Evolutionary conservation across 345 rosid genomes (phyloP).

Genomic region (Linum trigynum): DNA sequence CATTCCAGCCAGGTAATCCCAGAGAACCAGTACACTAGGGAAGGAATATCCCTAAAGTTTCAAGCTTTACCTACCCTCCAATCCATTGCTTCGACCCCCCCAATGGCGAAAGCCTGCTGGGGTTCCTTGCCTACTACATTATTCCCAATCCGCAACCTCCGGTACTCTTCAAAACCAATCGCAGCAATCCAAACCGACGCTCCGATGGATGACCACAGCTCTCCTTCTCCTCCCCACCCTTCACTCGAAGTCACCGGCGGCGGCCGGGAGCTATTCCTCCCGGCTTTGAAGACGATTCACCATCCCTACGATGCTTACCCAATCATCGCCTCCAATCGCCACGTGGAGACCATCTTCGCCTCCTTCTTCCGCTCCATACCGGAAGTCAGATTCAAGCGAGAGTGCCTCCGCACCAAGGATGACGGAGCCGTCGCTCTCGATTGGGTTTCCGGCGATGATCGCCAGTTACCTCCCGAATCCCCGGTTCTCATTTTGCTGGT

Average conservation of each 20-base stretch:
- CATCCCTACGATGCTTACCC: conserved; percentile 56
- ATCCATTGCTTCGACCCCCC: neutral
- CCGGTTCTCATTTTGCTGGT: conserved; percentile 80
- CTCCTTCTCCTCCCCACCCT: conserved; percentile 27
- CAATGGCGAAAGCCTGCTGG: conserved; percentile 12
- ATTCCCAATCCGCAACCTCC: neutral
- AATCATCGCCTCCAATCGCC: conserved; percentile 38
- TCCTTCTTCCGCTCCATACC: conserved; percentile 41
- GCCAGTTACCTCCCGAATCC: conserved; percentile 36
- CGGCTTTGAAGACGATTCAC: conserved; percentile 38
- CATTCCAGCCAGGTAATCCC: too few relatives aligned
- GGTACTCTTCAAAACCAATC: conserved; percentile 19
- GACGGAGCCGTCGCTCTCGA: conserved; percentile 51
- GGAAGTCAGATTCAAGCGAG: conserved; percentile 34
- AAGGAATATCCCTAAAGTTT: too few relatives aligned
- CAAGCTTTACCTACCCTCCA: neutral
- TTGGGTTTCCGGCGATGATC: conserved; percentile 53
- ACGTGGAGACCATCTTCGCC: conserved; percentile 60
- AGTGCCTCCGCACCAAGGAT: conserved; percentile 46
- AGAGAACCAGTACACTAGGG: too few relatives aligned
- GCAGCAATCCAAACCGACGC: conserved; percentile 22
- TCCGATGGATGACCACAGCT: conserved; percentile 20
- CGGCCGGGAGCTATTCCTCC: conserved; percentile 41
- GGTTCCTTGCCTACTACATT: neutral
- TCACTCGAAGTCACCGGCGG: conserved; percentile 79